phyloP scores from a whole-genome alignment of 2,329 filamentous ascomycete genomes.

The Aureobasidium lini region DNA sequence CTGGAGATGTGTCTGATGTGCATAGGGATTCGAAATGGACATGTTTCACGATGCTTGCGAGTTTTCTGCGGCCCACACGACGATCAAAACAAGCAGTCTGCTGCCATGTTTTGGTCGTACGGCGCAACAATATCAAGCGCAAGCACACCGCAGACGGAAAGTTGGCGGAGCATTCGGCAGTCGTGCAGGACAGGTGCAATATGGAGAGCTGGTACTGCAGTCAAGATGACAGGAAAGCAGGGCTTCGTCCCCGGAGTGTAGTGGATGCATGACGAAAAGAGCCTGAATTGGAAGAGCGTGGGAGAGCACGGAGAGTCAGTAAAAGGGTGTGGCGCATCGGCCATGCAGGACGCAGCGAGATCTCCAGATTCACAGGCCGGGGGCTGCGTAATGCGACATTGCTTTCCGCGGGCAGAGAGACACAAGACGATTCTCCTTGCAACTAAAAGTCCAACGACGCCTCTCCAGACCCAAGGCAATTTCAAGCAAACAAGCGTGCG shows the following conservation, averaged over 20 bases:
- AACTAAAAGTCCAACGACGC: not conserved
- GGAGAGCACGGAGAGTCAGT: not conserved
- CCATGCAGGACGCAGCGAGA: constrained; percentile 3
- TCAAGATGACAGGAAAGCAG: not conserved
- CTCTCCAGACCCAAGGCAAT: not conserved
- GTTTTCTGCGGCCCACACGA: not conserved
- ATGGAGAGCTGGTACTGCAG: not conserved
- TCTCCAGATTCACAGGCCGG: constrained; percentile 6
- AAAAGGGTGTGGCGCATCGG: constrained; percentile 1
- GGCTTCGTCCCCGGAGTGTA: not conserved
- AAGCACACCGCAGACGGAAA: not conserved
- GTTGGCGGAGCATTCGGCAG: constrained; percentile 5
- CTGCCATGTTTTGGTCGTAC: constrained; percentile 9
- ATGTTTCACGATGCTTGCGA: constrained; percentile 12
- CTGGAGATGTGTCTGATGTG: not conserved
- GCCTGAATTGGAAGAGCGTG: not conserved
- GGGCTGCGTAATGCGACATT: not conserved
- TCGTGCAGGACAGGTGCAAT: not conserved
- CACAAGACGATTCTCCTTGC: not conserved
- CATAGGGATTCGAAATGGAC: constrained; percentile 8
- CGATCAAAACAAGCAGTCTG: not conserved
- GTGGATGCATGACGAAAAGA: constrained; percentile 8
- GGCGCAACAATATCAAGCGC: not conserved
- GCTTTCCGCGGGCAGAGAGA: not conserved
- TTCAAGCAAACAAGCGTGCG: constrained; percentile 2